Conservation (phyloP, 2,329 filamentous ascomycete genomes). For the Aschersonia sp. region DNA sequence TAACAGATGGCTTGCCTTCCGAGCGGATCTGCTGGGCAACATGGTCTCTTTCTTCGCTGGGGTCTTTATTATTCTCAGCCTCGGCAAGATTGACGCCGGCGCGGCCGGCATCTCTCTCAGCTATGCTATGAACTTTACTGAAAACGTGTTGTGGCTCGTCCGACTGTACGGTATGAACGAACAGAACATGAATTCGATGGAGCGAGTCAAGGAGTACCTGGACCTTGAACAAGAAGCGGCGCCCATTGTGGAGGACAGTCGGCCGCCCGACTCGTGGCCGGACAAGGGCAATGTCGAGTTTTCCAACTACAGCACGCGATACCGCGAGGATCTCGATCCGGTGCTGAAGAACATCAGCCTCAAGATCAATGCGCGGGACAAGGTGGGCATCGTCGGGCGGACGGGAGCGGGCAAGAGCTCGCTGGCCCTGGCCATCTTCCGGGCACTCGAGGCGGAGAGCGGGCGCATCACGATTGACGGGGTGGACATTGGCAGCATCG, state of each 20-base stretch:
- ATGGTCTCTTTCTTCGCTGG: conserved; percentile 89
- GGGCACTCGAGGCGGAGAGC: conserved; percentile 77
- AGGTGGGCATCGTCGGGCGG: conserved; percentile 89
- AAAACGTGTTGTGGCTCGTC: conserved; percentile 94
- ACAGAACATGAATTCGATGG: conserved; percentile 98
- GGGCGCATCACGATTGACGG: conserved; percentile 85
- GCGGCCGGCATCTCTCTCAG: conserved; percentile 87
- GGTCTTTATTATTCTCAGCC: conserved; percentile 72
- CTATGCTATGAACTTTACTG: conserved; percentile 92
- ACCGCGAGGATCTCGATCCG: conserved; percentile 73
- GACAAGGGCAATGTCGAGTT: conserved; percentile 78
- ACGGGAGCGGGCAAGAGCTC: conserved; percentile 97
- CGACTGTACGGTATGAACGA: conserved; percentile 89
- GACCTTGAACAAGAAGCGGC: conserved; percentile 89
- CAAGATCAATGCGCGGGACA: conserved; percentile 73
- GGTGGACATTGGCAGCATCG: conserved; percentile 79
- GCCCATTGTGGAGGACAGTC: conserved; percentile 60
- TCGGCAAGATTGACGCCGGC: conserved; percentile 75
- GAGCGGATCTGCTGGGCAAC: conserved; percentile 81
- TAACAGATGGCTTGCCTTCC: conserved; percentile 90
- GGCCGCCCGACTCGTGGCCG: conserved; percentile 73
- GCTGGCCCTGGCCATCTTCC: conserved; percentile 81
- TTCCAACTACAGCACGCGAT: conserved; percentile 74
- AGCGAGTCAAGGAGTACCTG: conserved; percentile 93
- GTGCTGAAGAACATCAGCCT: conserved; percentile 77